These are phyloP conservation scores for Phylloboletellus chloephorus DNA, from an alignment of 1,284 basidiomycete genomes.

Conservation along the genomic window DNA sequence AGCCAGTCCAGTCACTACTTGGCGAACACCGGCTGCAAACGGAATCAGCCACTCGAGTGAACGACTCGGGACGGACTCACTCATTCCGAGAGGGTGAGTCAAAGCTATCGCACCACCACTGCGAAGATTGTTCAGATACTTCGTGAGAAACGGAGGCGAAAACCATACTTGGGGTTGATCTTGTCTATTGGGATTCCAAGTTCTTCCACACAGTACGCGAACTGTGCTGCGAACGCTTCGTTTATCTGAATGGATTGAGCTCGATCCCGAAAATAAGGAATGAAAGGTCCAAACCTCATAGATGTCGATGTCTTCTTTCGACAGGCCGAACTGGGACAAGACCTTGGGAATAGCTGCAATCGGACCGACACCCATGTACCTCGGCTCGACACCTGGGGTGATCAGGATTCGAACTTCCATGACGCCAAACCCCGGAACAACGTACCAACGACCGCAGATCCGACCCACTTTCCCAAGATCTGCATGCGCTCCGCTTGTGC, in stretches of 20 bases:
- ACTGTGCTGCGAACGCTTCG: conserved; percentile 79
- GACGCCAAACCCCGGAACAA: conserved; percentile 12
- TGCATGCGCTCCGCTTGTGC: conserved; percentile 84
- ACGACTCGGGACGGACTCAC: conserved; percentile 38
- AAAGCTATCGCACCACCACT: conserved; percentile 88
- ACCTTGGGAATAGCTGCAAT: conserved; percentile 81
- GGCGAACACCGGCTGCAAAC: conserved; percentile 66
- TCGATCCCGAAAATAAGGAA: conserved; percentile 16
- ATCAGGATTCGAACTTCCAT: conserved; percentile 5
- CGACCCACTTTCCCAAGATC: conserved; percentile 86
- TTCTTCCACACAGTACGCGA: conserved; percentile 75
- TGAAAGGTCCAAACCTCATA: conserved; percentile 63
- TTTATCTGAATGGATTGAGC: conserved; percentile 52
- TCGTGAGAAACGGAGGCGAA: conserved; percentile 1
- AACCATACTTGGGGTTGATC: conserved; percentile 76
- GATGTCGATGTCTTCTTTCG: conserved; percentile 81
- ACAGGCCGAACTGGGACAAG: conserved; percentile 67
- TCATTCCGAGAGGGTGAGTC: conserved; percentile 77
- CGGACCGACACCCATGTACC: conserved; percentile 84
- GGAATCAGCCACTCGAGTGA: not conserved
- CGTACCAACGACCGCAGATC: conserved; percentile 74
- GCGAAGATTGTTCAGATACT: conserved; percentile 3
- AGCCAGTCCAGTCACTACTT: conserved; percentile 79
- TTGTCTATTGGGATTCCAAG: conserved; percentile 76
- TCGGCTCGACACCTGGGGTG: conserved; percentile 69